phyloP scores from a whole-genome alignment of 192 early-diverging fungal species.

The Kickxella alabastrina region DNA sequence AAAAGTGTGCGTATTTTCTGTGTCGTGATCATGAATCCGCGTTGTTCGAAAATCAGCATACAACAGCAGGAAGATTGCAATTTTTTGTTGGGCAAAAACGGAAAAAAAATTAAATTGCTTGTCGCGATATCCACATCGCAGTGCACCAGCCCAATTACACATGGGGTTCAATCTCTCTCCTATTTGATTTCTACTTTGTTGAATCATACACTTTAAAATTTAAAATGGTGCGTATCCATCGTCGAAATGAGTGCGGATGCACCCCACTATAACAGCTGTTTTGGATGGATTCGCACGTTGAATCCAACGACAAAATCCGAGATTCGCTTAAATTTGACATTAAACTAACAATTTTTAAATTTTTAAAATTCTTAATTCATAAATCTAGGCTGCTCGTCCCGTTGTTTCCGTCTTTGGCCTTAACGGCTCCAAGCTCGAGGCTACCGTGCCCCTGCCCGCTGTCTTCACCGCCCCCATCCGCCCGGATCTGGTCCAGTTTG shows the following conservation, averaged over 20 bases:
- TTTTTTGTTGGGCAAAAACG: neutral
- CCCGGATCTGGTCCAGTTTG: slow-evolving; percentile 91
- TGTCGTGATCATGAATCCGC: too few relatives aligned
- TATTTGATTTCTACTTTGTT: neutral
- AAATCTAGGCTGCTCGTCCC: slow-evolving; percentile 64
- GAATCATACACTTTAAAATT: slow-evolving; percentile 1
- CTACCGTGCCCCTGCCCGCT: slow-evolving; percentile 77
- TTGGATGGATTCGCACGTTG: neutral
- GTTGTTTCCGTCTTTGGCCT: slow-evolving; percentile 87
- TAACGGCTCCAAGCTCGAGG: slow-evolving; percentile 66
- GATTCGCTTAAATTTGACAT: too few relatives aligned
- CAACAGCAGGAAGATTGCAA: too few relatives aligned
- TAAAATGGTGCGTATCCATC: slow-evolving; percentile 28
- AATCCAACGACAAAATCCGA: too few relatives aligned
- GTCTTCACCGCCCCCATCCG: slow-evolving; percentile 97
- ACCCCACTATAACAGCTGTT: neutral
- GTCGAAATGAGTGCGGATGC: neutral
- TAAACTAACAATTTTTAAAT: too few relatives aligned
- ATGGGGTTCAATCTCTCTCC: slow-evolving; percentile 1
- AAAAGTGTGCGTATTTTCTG: too few relatives aligned
- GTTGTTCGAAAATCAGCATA: too few relatives aligned
- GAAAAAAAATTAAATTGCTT: too few relatives aligned
- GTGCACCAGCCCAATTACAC: too few relatives aligned
- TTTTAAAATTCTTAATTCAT: slow-evolving; percentile 16
- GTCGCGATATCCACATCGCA: neutral